A percentile compares a stretch with the other conserved stretches of the same genome.
Evolutionary conservation across 495 filamentous ascomycete genomes (phyloP).

Genomic region (Penicillium coffeae): DNA sequence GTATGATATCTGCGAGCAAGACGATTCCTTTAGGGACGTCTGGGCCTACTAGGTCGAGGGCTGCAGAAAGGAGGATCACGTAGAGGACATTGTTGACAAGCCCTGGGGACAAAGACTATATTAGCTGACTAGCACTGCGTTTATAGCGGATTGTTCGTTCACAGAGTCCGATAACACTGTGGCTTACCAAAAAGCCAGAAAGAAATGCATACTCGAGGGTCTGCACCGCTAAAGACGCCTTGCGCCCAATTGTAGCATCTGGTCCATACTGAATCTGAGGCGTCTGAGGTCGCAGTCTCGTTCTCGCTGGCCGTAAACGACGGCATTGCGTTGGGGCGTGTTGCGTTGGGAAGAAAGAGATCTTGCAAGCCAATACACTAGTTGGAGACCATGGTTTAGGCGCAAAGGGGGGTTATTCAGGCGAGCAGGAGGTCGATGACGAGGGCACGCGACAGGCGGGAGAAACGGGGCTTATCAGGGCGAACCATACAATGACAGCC

Average conservation of each 20-base stretch:
- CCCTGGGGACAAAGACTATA: slow-evolving; percentile 59
- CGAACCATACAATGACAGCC: neutral
- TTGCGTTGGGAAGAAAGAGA: slow-evolving; percentile 4
- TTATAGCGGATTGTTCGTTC: too few relatives aligned
- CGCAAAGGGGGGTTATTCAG: neutral
- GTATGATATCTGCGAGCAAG: slow-evolving; percentile 87
- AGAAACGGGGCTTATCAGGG: slow-evolving; percentile 11
- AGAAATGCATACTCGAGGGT: slow-evolving; percentile 69
- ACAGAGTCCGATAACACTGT: too few relatives aligned
- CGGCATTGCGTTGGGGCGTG: slow-evolving; percentile 7
- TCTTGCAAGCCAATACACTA: slow-evolving; percentile 12
- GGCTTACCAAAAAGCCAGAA: slow-evolving; percentile 94
- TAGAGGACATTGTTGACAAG: slow-evolving; percentile 98
- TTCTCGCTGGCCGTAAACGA: slow-evolving; percentile 13
- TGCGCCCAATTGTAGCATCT: slow-evolving; percentile 62
- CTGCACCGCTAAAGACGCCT: slow-evolving; percentile 60
- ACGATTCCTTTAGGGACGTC: slow-evolving; percentile 83
- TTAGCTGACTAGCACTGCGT: too few relatives aligned
- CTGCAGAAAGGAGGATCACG: slow-evolving; percentile 93
- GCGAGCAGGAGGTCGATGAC: neutral
- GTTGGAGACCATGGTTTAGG: neutral
- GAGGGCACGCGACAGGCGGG: neutral
- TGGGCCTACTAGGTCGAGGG: slow-evolving; percentile 88
- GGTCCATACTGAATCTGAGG: slow-evolving; percentile 71
- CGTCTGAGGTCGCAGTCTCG: slow-evolving; percentile 61